Base-by-base conservation (phyloP, 331 rosid genomes). In the Saraca asoca region DNA sequence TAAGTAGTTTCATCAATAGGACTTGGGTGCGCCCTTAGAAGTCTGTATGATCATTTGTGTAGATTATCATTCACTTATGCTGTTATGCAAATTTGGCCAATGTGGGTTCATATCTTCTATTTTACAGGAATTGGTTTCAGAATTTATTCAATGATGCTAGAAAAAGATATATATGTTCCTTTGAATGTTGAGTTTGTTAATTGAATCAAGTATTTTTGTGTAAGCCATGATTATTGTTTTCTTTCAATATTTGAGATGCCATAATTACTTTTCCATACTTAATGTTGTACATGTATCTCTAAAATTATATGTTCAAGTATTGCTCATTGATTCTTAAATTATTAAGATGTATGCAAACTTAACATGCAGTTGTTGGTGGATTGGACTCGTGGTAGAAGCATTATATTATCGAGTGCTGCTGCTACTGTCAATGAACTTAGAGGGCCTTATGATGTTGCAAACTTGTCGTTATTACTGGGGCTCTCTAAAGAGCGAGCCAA, bases 361-460 rank as follows among this genome's bases (percentile, higher is more conserved):
- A 65, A 70, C 51, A 33, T 85, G 62, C 79, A 88, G 97, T 67
- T 90, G 39, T 78, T 90, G 73, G 87, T 94, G 64, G 95, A 94
- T 58, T 94, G 97, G 97, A 88, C 96, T 50, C 79, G 87, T 51
- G 96, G 97, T 69, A 85, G 70, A 62, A 82, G 85, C 75, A 69
- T 94, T 60, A 72, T 86, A 58, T 71, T 94, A 49, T 86, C 92
- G 48, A 88, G 97, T 75, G 92, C 79, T 59, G 92, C 95, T 63
- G 63, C 85, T 37, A 69, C 88, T 8, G 90, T 82, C 29, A 86
- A 79, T 84, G 91, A 78, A 68, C 75, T 90, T 45, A 82, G 97
- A 74, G 97, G 98, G 46, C 95, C 97, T 9, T 78, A 82, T 72
- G 98, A 94, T 71, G 97, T 88, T 72, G 88, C 91, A 11, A 94